Base-by-base conservation (phyloP, 2,329 filamentous ascomycete species). In the Lachnellula arida region DNA sequence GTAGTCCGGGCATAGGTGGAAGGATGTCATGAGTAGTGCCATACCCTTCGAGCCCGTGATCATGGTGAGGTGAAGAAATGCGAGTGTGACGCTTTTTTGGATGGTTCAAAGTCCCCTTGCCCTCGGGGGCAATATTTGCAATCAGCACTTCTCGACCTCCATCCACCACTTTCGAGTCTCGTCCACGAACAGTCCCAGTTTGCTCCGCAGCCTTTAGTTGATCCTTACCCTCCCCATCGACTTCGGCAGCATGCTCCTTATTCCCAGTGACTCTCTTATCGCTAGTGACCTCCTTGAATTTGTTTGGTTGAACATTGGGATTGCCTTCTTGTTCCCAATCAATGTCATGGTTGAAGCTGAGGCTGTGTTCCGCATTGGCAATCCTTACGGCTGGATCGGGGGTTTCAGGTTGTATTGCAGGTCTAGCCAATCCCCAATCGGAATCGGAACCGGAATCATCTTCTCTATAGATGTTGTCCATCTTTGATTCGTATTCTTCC, bases 261-360 rank as follows among this genome's bases (percentile, higher is more conserved):
- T 87, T 87, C 15, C 77, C 75, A 15, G 78, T 81, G n/a, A 87
- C 78, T 49, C 81, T 77, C 9, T 78, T 70, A 63, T 88, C 84
- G 22, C 76, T 59, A 5, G 66, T 68, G 8, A 67, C 40, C 23
- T 57, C 37, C 44, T 64, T 66, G 25, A 56, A 61, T 35, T 72
- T 28, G 77, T 83, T 54, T 77, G 72, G 61, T 80, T 82, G 12
- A 59, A 68, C 17, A 50, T 73, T 61, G 49, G 67, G 61, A 54
- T 58, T 73, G 22, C 70, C 71, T 46, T 67, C 67, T 53, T 64
- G 60, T 47, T 71, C 65, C 63, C 67, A 68, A 46, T 68, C 70
- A 81, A 87, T 81, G 67, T 91, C 87, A 63, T 90, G 86, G 63
- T 92, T 93, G 74, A 90, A 89, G 68, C 87, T 91, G 55, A 77